These are phyloP conservation scores for Candida tibetensis DNA, from an alignment of 805 yeast species.

Conservation along the genomic window DNA sequence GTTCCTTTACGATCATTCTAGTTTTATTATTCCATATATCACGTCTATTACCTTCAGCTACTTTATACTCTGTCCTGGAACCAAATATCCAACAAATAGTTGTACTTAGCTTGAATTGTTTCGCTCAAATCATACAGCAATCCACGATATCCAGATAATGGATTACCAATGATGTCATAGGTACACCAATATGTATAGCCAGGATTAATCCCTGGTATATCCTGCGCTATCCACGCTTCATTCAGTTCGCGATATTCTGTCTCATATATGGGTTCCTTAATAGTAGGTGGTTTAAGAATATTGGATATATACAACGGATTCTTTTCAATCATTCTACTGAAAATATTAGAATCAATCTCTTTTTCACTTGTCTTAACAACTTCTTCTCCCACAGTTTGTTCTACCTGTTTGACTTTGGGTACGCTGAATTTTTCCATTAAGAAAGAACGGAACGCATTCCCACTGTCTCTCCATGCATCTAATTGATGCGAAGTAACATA, in stretches of 20 bases:
- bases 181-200: slow-evolving; percentile 32
- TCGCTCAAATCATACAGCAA: slow-evolving; percentile 15
- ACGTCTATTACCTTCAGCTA: no score
- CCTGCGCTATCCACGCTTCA: slow-evolving; percentile 22
- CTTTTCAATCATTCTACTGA: slow-evolving; percentile 10
- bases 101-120: slow-evolving; percentile 11
- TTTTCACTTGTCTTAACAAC: slow-evolving; percentile 1
- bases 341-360: slow-evolving; percentile 5
- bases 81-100: slow-evolving; percentile 27
- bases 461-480: slow-evolving; percentile 25
- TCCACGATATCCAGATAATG: slow-evolving; percentile 18
- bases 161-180: slow-evolving; percentile 31
- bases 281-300: slow-evolving; percentile 24
- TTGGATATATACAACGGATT: slow-evolving; percentile 24
- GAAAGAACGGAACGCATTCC: slow-evolving; percentile 12
- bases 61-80: slow-evolving; percentile 2
- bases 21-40: no score
- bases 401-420: slow-evolving; percentile 5
- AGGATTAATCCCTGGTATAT: slow-evolving; percentile 12
- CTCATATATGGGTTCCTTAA: slow-evolving; percentile 14
- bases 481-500: slow-evolving; percentile 36
- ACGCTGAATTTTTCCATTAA: slow-evolving; percentile 16
- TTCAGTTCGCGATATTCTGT: slow-evolving; percentile 24
- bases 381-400: neutral
- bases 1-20: no score